Percentiles rank a stretch among this genome's conserved stretches.
Conservation (phyloP, 805 yeast species). For the Suhomyces sp. region DNA sequence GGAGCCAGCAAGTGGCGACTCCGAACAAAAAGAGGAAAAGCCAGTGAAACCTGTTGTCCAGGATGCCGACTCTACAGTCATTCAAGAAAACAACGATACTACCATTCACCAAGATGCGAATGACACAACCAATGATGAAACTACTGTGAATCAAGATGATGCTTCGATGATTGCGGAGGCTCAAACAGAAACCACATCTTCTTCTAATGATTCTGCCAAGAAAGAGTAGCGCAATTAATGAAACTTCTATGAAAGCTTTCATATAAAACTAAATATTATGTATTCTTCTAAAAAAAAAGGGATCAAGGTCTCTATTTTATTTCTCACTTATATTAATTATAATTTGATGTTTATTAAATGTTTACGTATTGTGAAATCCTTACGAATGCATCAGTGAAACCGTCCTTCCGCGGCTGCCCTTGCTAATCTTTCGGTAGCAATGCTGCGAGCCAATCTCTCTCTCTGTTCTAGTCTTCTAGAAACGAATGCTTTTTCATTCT, state of each 20-base stretch:
- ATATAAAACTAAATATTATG: constrained; percentile 2
- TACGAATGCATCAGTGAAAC: constrained; percentile 9
- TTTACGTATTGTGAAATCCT: neutral
- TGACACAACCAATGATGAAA: constrained; percentile 46
- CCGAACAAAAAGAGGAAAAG: neutral
- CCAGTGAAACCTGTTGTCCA: neutral
- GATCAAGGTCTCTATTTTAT: neutral
- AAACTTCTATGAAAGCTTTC: neutral
- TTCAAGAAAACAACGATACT: constrained; percentile 47
- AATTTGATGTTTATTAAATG: neutral
- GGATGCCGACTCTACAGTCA: constrained; percentile 50
- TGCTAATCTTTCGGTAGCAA: constrained; percentile 52
- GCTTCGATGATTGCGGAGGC: constrained; percentile 19
- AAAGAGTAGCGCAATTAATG: constrained; percentile 2
- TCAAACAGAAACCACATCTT: constrained; percentile 5
- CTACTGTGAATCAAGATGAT: constrained; percentile 29
- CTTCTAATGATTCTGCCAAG: constrained; percentile 4
- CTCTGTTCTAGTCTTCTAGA: constrained; percentile 58
- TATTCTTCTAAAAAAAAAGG: neutral
- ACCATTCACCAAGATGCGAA: constrained; percentile 46
- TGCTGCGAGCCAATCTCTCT: constrained; percentile 53
- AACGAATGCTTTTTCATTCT: constrained; percentile 60
- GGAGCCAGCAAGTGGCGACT: neutral
- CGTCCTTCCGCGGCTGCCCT: constrained; percentile 45
- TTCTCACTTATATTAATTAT: constrained; percentile 2